phyloP scores from a whole-genome alignment of 2,329 filamentous ascomycete genomes.

The Phialophora verrucosa region DNA sequence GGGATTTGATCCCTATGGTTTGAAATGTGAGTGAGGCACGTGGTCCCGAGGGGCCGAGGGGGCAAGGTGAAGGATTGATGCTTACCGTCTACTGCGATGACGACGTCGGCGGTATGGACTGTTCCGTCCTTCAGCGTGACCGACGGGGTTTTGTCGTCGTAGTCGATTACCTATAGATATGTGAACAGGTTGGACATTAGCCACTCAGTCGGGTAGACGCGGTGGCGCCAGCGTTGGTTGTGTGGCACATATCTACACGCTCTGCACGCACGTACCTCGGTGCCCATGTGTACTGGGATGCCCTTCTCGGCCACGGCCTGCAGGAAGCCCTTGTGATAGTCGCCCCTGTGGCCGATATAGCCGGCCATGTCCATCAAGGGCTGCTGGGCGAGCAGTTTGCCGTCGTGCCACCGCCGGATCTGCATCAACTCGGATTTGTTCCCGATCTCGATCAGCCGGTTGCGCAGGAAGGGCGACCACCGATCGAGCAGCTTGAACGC shows the following conservation, averaged over 20 bases:
- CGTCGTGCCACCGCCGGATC: slow-evolving; percentile 45
- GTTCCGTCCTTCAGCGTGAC: slow-evolving; percentile 33
- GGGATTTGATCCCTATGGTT: slow-evolving; percentile 56
- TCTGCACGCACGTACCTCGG: slow-evolving; percentile 43
- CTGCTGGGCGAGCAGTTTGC: slow-evolving; percentile 45
- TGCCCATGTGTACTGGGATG: slow-evolving; percentile 44
- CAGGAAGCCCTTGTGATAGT: slow-evolving; percentile 65
- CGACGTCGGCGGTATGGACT: slow-evolving; percentile 47
- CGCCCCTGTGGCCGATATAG: slow-evolving; percentile 66
- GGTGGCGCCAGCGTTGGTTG: too few species aligned
- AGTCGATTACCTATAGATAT: slow-evolving; percentile 27
- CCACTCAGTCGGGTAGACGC: too few species aligned
- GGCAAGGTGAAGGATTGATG: too few species aligned
- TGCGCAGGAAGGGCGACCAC: slow-evolving; percentile 51
- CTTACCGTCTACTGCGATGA: slow-evolving; percentile 60
- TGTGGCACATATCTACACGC: background rate
- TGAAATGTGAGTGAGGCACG: background rate
- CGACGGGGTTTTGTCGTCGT: slow-evolving; percentile 28
- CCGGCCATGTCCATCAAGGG: slow-evolving; percentile 49
- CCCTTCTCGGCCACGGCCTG: slow-evolving; percentile 53
- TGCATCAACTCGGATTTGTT: slow-evolving; percentile 42
- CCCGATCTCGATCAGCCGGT: slow-evolving; percentile 58
- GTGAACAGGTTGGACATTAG: too few species aligned
- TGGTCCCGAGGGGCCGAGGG: too few species aligned
- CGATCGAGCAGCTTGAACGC: slow-evolving; percentile 42